Base-by-base conservation (phyloP, 2,329 filamentous ascomycete species). In the Pseudogymnoascus destructans region DNA sequence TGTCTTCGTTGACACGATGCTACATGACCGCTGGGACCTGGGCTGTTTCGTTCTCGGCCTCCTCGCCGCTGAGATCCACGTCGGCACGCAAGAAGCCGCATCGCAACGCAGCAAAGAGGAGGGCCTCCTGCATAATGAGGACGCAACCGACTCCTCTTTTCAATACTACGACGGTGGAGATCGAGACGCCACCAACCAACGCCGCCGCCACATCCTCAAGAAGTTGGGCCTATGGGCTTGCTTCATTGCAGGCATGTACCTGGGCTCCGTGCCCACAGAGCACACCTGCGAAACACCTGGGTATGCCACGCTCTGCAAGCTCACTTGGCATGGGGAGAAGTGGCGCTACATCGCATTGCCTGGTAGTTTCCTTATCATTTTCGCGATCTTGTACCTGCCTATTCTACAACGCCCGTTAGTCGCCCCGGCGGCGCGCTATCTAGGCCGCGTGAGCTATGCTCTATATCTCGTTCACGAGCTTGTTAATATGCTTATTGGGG, bases 401-500 rank as follows among this genome's bases (percentile, higher is more conserved):
- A 13, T 52, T 52, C 46, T 52, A 11, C 46, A 52, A 30, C 46
- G 46, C 25, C 46, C 46, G 25, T 52, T 52, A 30, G 46, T 52
- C 25, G n/a, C 25, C 46, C 46, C 46, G 46, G 23, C 25, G 46
- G 46, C 46, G 25, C 82, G 83, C 65, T 83, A 82, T 61, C 73
- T 86, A 2, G 83, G 82, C 0, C 76, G 77, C 52, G 74, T 85
- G 58, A 84, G 80, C 0, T 86, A 78, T 65, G 74, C 78, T 1
- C 70, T 86, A 8, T 86, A 86, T 68, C 72, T 86, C 7, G 74
- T 85, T 9, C 83, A 86, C 63, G 82, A 82, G 0, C 82, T 82
- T 0, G 68, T 86, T 1, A 70, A 86, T 0, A 78, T 74, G 73
- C 74, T 74, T 0, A 57, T 85, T 1, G 83, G 81, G 3, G 81